Evolutionary conservation across 2,329 filamentous ascomycete genomes (phyloP), one percentile per base, ranked within the genome.

Genomic region (Canariomyces notabilis): DNA sequence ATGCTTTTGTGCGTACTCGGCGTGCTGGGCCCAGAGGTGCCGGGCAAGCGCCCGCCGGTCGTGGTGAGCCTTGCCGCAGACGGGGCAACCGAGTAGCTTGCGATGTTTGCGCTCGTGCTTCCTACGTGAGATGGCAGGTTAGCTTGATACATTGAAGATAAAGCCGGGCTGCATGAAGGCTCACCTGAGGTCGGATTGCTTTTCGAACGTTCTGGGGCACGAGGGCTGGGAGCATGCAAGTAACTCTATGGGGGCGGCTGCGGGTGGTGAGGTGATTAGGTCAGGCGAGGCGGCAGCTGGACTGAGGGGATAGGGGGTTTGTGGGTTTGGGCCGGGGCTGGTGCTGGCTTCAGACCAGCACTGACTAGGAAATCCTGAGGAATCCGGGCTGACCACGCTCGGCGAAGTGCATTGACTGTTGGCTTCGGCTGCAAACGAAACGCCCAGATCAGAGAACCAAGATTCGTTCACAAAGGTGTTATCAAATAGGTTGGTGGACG

Each of bases 31-130:
- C 52, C 56, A 56, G 2, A 58, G 26, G 45, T 59, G 57, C 9
- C 56, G 54, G 23, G 51, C 32, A 21, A 56, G 52, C 3, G 52
- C 49, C 31, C 55, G 52, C 20, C 50, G 49, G 39, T 56, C 56
- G 9, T 34, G 38, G 41, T 53, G 50, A 16, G 26, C 42, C 31
- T 47, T 52, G 21, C 22, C 15, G 52, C 57, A 59, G 18, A 57
- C 29, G 3, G 35, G 33, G 44, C 57, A 59, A 23, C 35, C 39
- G 49, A 53, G 57, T 14, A 47, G 48, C 18, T 44, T 48, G 22
- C 47, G 50, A 51, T 57, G 55, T 6, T 46, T 57, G 15, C 48
- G 52, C 39, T 52, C 48, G 46, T 57, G 55, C 36, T 49, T 51
- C 29, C 41, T 56, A 38, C 2, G 15, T 14, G 5, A 14, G 23